Percentiles rank a stretch among this genome's conserved stretches.
Evolutionary conservation across 73 alveolate species (phyloP).

Genomic region (Effrenium voratum): DNA sequence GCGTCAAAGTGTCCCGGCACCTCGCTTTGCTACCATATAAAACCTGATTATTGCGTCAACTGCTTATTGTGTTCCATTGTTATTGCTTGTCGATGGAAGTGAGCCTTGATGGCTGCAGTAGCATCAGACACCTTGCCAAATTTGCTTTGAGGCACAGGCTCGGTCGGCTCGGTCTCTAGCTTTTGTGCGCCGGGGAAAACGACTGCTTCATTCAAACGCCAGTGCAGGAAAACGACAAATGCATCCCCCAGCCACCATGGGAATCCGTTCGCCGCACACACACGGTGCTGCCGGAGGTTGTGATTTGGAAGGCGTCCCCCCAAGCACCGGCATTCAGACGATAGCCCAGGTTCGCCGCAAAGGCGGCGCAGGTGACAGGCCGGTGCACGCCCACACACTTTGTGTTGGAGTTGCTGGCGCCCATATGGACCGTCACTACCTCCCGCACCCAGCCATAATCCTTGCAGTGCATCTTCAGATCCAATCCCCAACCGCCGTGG

Average conservation of each 20-base stretch:
- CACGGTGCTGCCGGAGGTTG: background rate
- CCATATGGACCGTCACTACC: slow-evolving; percentile 38
- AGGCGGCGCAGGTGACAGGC: slow-evolving; percentile 26
- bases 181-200: too few relatives aligned
- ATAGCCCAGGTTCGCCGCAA: slow-evolving; percentile 51
- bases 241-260: slow-evolving; percentile 61
- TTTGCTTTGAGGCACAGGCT: too few relatives aligned
- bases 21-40: too few relatives aligned
- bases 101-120: too few relatives aligned
- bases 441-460: background rate
- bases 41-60: too few relatives aligned
- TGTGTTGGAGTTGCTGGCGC: slow-evolving; percentile 24
- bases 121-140: too few relatives aligned
- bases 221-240: slow-evolving; percentile 31
- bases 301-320: slow-evolving; percentile 32
- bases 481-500: slow-evolving; percentile 84
- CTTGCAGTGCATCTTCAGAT: slow-evolving; percentile 25
- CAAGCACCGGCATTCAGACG: slow-evolving; percentile 39
- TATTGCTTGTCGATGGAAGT: too few relatives aligned
- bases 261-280: slow-evolving; percentile 50
- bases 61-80: too few relatives aligned
- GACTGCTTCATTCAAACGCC: too few relatives aligned
- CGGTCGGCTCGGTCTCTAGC: too few relatives aligned
- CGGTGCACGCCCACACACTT: slow-evolving; percentile 5
- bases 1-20: too few relatives aligned